These are phyloP conservation scores for Naganishia sp. DNA, from an alignment of 1,284 basidiomycete genomes.

Conservation along the genomic window DNA sequence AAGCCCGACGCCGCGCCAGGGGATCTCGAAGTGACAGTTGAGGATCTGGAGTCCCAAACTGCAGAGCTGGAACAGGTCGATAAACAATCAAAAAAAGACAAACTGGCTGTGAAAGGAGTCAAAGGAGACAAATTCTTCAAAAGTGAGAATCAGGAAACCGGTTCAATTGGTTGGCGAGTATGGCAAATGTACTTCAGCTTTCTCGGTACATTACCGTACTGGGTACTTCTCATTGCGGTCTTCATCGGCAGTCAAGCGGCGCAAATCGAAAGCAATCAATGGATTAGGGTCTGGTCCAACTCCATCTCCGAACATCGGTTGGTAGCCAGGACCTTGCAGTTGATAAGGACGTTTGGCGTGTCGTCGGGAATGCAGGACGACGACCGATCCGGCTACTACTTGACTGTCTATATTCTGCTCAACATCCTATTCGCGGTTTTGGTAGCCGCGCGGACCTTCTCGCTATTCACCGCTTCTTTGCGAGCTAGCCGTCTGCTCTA, in stretches of 20 bases:
- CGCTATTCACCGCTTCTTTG: constrained; percentile 47
- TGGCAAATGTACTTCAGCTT: constrained; percentile 49
- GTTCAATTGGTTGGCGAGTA: constrained; percentile 43
- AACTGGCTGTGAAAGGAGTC: constrained; percentile 38
- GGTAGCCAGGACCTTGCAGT: constrained; percentile 2
- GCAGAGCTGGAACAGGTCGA: constrained; percentile 35
- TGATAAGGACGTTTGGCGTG: constrained; percentile 2
- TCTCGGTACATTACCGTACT: constrained; percentile 45
- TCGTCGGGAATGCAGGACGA: background rate
- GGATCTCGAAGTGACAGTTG: constrained; percentile 58
- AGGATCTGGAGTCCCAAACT: constrained; percentile 14
- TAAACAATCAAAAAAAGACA: constrained; percentile 42
- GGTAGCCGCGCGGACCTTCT: constrained; percentile 45
- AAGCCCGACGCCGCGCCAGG: constrained; percentile 38
- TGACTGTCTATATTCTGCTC: constrained; percentile 46
- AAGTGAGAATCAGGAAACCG: constrained; percentile 44
- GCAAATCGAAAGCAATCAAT: constrained; percentile 50
- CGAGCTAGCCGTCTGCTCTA: constrained; percentile 47
- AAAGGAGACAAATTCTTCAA: constrained; percentile 48
- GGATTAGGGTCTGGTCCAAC: constrained; percentile 53
- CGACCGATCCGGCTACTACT: constrained; percentile 42
- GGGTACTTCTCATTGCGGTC: constrained; percentile 43
- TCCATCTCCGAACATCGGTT: constrained; percentile 19
- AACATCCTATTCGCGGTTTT: constrained; percentile 45
- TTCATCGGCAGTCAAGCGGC: constrained; percentile 48